Evolutionary conservation across 805 yeast genomes (phyloP), one percentile per base, ranked within the genome.

Genomic region (Candida mattraensis): DNA sequence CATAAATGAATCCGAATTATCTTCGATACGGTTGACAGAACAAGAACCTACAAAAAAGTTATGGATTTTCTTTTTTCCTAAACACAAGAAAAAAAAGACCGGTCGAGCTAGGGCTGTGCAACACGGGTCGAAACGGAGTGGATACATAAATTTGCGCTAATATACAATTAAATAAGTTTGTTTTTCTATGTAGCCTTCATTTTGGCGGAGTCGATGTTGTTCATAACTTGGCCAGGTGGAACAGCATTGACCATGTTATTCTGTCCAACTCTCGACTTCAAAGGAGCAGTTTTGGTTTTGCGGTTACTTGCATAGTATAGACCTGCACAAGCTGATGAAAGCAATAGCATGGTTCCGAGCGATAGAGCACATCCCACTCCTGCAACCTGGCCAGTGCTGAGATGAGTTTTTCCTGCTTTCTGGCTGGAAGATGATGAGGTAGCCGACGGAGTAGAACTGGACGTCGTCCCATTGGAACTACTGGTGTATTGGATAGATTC

Each of bases 301-400:
- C 66, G 34, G 57, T 64, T 50, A 60, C 63, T 35, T 58, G 57
- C 30, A 61, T 58, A 26, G 54, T 49, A 30, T 51, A 47, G 5
- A 57, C 66, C 18, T 64, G 58, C 37, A 70, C 83, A 36, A 63
- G 49, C 13, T 56, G 57, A 30, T 7, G 70, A 58, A 18, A 75
- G 39, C 7, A 72, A 36, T 20, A 63, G 45, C 45, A 69, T 61
- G 11, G 78, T 61, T 1, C 70, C 86, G 20, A 84, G 47, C 0
- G 91, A 78, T 36, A 80, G 64, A 0, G 88, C 93, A 26, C 81
- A 66, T 0, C 84, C 77, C 28, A 83, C 73, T 18, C 85, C 70
- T 3, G 81, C 87, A 18, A 83, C 80, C 48, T 72, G 80, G 0
- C 93, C 89, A 14, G 75, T 56, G 9, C 67, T 59, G 58, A 71